Evolutionary conservation across 306 rosid genomes (phyloP), one percentile per base, ranked within the genome.

Genomic region (Fagus sylvatica): DNA sequence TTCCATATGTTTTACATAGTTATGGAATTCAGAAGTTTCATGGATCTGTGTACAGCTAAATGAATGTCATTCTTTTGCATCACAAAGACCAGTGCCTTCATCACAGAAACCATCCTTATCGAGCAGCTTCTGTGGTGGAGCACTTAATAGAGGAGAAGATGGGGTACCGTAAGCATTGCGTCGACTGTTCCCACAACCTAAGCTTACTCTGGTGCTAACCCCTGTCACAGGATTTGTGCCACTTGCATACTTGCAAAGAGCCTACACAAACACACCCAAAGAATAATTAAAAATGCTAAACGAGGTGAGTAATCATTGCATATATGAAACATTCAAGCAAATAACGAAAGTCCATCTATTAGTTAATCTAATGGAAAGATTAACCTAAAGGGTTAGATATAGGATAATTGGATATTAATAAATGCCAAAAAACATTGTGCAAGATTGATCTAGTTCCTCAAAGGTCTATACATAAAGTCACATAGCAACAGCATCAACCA

Each of bases 101-200:
- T 88, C 90, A 42, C 88, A 88, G 72, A 84, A 82, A 51, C 90
- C 92, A 42, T 93, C 95, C 2, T 87, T 85, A 67, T 91, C 81
- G 6, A 89, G 97, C 76, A 93, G 64, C 71, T 81, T 90, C 73
- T 74, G 80, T 3, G 97, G 98, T 6, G 97, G 97, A 40, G 95
- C 92, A 74, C 97, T 91, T 53, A 91, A 76, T 16, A 91, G 85
- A 6, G 98, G 95, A 76, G 98, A 91, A 6, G 92, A 88, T 10
- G 92, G 92, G 43, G 80, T 76, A 6, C 90, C 92, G 33, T 91
- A 91, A 46, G 97, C 98, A 74, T 89, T 93, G 77, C 95, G 83
- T 34, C 97, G 78, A 77, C 87, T 93, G 84, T 93, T 93, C 61
- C 98, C 97, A 10, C 98, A 93, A 22, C 97, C 98, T 74, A 88